These are phyloP conservation scores for Globisporangium uncinulatum DNA, from an alignment of 352 stramenopile genomes.

Conservation along the genomic window DNA sequence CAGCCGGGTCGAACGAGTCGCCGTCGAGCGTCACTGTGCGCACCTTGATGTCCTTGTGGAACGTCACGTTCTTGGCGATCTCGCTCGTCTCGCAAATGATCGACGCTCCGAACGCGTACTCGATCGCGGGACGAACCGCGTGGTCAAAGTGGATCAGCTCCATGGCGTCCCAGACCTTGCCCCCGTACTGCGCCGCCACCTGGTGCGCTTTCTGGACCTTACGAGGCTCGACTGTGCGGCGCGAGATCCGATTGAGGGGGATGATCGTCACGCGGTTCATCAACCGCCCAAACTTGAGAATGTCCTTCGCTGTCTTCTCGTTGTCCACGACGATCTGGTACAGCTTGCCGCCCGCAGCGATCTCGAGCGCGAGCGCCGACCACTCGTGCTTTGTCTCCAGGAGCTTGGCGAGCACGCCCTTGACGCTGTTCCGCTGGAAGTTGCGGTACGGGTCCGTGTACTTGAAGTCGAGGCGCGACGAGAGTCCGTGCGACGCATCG, in stretches of 20 bases:
- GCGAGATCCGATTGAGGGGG: constrained; percentile 96
- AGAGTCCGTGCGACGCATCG: constrained; percentile 89
- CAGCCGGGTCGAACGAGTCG: constrained; percentile 97
- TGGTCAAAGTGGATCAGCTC: constrained; percentile 97
- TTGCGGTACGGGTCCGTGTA: constrained; percentile 93
- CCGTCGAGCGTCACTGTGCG: constrained; percentile 97
- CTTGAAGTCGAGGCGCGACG: constrained; percentile 95
- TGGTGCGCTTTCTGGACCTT: constrained; percentile 79
- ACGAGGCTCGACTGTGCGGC: constrained; percentile 58
- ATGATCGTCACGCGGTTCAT: constrained; percentile 98
- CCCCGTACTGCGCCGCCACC: constrained; percentile 86
- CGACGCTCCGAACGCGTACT: constrained; percentile 98
- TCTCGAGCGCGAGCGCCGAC: constrained; percentile 95
- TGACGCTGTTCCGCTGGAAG: constrained; percentile 95
- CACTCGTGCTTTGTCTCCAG: constrained; percentile 92
- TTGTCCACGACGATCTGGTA: constrained; percentile 99
- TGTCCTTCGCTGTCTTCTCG: constrained; percentile 96
- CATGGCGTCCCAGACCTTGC: constrained; percentile 91
- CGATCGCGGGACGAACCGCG: constrained; percentile 93
- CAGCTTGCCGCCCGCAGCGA: constrained; percentile 96
- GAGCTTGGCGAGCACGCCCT: constrained; percentile 96
- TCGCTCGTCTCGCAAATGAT: constrained; percentile 97
- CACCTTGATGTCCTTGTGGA: constrained; percentile 91
- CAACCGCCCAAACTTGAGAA: constrained; percentile 96
- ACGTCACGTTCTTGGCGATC: constrained; percentile 82